phyloP scores from a whole-genome alignment of 2,329 filamentous ascomycete species.

The Alternaria panax region DNA sequence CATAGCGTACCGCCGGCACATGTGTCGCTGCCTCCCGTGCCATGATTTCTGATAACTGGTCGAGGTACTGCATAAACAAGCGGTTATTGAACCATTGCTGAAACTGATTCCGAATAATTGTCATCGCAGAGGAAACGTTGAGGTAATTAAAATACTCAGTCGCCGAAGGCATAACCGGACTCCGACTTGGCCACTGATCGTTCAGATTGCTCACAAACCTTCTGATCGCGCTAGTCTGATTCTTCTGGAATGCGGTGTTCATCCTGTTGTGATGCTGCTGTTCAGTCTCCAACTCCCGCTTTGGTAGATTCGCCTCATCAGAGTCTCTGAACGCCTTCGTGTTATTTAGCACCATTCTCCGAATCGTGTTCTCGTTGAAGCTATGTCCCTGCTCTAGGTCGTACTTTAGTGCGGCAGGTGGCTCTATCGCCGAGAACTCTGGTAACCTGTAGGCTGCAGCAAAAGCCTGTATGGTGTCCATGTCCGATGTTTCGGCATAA shows the following conservation, averaged over 20 bases:
- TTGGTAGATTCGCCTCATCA: conserved; percentile 24
- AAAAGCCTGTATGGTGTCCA: conserved; percentile 33
- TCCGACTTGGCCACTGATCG: conserved; percentile 28
- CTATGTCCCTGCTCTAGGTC: conserved; percentile 19
- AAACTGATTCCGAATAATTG: conserved; percentile 22
- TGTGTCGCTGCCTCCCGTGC: conserved; percentile 11
- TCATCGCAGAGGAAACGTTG: conserved; percentile 20
- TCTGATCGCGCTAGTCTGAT: conserved; percentile 14
- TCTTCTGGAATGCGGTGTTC: conserved; percentile 2
- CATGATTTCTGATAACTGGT: conserved; percentile 21
- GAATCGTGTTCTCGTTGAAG: conserved; percentile 3
- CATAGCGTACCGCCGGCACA: neutral
- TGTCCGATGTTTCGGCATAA: conserved; percentile 30
- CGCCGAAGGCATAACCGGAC: conserved; percentile 14
- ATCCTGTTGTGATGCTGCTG: conserved; percentile 18
- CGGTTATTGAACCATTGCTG: conserved; percentile 48
- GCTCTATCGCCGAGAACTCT: conserved; percentile 8
- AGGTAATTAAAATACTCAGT: conserved; percentile 22
- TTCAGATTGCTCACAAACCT: conserved; percentile 21
- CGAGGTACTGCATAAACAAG: conserved; percentile 45
- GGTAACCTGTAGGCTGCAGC: conserved; percentile 27
- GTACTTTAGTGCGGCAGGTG: conserved; percentile 14
- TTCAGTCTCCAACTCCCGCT: conserved; percentile 17
- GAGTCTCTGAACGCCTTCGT: conserved; percentile 14
- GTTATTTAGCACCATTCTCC: neutral